Evolutionary conservation across 2,329 filamentous ascomycete genomes (phyloP), one percentile per base, ranked within the genome.

Genomic region (Cercospora sojina): DNA sequence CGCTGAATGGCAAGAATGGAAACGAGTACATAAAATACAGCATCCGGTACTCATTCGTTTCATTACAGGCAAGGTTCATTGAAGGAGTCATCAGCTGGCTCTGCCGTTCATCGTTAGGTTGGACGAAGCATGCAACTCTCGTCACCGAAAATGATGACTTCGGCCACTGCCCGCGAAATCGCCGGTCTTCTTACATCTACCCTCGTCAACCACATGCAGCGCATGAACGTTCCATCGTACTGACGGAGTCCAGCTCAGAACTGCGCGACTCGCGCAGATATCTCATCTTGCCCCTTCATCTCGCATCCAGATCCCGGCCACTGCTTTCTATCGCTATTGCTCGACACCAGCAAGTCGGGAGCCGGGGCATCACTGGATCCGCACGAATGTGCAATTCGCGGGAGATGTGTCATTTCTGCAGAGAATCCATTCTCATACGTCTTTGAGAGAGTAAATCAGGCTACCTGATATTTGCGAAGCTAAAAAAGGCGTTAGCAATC

Each of bases 381-480:
- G 43, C 43, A 13, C 12, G 10, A 13, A 49, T 3, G 20, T 13
- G 0, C 18, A 2, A 23, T 13, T 49, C 18, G 20, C 20, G 20
- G 43, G 5, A 3, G 9, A 10, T 7, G 16, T n/a, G 35, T 9
- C 3, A 8, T n/a, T n/a, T 41, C 35, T 41, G 5, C 16, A 9
- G 35, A 41, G 6, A 35, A 41, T 41, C 35, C 7, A 3, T 18
- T 12, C 51, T 13, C 25, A 29, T 29, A 32, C 25, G 13, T 31
- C 25, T 31, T 8, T 18, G 25, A 18, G 3, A 18, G 20, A 10
- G 5, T 10, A 38, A n/a, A 20, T 55, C 29, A 74, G 16, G 69
- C 74, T 27, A 72, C 68, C 53, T 75, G 74, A 66, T 77, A 77
- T 67, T 76, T 77, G n/a, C 75, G 71, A 65, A 77, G 71, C 75